Evolutionary conservation across 2,329 filamentous ascomycete genomes (phyloP).

Genomic region (Aureobasidium sp.): DNA sequence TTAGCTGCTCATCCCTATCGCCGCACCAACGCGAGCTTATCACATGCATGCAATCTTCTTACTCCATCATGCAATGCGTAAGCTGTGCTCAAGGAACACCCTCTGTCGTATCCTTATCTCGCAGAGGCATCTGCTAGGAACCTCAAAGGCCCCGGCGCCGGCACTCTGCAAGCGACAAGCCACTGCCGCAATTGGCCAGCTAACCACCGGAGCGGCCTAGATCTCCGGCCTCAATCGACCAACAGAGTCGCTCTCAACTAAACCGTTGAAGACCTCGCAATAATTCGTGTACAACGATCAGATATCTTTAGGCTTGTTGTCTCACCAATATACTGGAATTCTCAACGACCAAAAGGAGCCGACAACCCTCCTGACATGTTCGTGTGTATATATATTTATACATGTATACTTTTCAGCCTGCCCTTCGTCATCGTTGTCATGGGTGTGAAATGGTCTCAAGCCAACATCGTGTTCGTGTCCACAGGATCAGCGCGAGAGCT

Average conservation of each 20-base stretch:
- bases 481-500: background rate
- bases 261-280: background rate
- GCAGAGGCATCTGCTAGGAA: background rate
- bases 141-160: background rate
- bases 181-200: background rate
- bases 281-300: background rate
- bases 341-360: background rate
- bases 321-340: background rate
- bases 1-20: too few species aligned
- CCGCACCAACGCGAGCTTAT: background rate
- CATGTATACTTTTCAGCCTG: background rate
- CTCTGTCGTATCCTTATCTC: background rate
- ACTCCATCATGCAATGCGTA: conserved; percentile 3
- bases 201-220: background rate
- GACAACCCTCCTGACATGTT: background rate
- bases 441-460: background rate
- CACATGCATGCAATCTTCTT: background rate
- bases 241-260: background rate
- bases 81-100: background rate
- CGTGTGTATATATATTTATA: background rate
- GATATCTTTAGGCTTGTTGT: conserved; percentile 1
- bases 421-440: background rate
- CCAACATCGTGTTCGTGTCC: background rate
- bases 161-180: conserved; percentile 2
- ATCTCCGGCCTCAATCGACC: background rate